Evolutionary conservation across 306 rosid genomes (phyloP), one percentile per base, ranked within the genome.

Genomic region (Glycine soja): DNA sequence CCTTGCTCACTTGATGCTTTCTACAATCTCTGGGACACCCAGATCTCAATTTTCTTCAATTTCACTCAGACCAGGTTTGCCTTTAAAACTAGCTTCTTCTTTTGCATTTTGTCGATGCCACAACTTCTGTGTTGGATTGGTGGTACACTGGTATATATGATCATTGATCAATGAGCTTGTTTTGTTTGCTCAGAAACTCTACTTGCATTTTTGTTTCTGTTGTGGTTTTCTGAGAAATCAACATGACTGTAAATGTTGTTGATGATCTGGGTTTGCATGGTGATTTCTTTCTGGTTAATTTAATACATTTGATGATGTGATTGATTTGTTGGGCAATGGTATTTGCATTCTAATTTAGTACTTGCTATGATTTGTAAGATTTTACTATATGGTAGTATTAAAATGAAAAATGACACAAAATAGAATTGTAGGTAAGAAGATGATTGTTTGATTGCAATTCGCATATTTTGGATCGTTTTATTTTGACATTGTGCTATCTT

Each of bases 1-100:
- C 34, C 36, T 67, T 81, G 15, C 47, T 50, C 61, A 8, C 24
- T 57, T 47, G 34, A 5, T 36, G 32, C 43, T 42, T 42, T 3
- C n/a, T 30, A 70, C 34, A 30, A 11, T 65, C 19, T 54, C 59
- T 63, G 9, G 32, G 50, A 30, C 50, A 30, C 82, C 80, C 80
- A 80, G 83, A 82, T 88, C 88, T 68, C 43, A 62, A 70, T 81
- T 82, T 81, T 82, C 77, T 36, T 9, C 15, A 13, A 46, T 24
- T 34, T 15, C 70, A 74, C 66, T 54, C 34, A 18, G 9, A 51
- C 7, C 86, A 90, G 94, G 94, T 88, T 79, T 57, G 83, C 72
- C 12, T 72, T 47, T 16, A 10, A 63, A 14, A 3, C 69, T 34
- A 54, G 36, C 6, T 10, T 30, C 36, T 79, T 30, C 2, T 3